Conservation (phyloP, 1,284 basidiomycete species). For the Ustilago trichophora region DNA sequence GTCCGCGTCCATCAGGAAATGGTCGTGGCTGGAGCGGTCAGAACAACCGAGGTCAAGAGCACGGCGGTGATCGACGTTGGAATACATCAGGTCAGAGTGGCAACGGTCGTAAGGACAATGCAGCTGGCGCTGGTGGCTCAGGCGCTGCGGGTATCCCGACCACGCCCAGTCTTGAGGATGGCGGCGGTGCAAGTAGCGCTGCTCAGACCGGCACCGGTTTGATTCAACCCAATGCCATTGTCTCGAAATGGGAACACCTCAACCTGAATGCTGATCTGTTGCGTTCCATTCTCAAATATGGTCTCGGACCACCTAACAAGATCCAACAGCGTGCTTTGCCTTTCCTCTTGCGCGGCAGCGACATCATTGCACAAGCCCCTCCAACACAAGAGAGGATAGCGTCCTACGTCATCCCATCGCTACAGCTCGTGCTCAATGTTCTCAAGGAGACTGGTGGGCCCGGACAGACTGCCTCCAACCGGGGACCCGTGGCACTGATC, state of each 20-base stretch:
- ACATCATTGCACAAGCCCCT: constrained; percentile 97
- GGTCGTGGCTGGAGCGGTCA: constrained; percentile 28
- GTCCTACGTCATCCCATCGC: constrained; percentile 73
- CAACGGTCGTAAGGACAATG: constrained; percentile 17
- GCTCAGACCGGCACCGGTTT: constrained; percentile 69
- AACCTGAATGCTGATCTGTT: constrained; percentile 85
- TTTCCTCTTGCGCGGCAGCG: constrained; percentile 88
- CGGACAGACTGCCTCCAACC: constrained; percentile 29
- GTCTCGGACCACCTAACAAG: constrained; percentile 97
- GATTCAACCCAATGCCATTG: constrained; percentile 79
- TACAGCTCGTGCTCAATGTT: constrained; percentile 56
- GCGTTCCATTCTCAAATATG: constrained; percentile 89
- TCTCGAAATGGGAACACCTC: constrained; percentile 96
- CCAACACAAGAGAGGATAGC: constrained; percentile 98
- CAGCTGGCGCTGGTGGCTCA: neutral
- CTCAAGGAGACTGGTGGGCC: constrained; percentile 40
- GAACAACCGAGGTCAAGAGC: constrained; percentile 17
- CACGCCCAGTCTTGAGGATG: constrained; percentile 29
- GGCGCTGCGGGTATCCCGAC: constrained; percentile 7
- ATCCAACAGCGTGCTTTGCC: constrained; percentile 96
- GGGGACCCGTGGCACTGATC: constrained; percentile 73
- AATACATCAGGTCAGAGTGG: constrained; percentile 11
- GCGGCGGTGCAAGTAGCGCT: neutral
- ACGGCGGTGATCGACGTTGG: too few relatives aligned
- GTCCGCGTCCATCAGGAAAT: constrained; percentile 38